Evolutionary conservation across 2,329 filamentous ascomycete genomes (phyloP).

Genomic region (Metarhizium rileyi): DNA sequence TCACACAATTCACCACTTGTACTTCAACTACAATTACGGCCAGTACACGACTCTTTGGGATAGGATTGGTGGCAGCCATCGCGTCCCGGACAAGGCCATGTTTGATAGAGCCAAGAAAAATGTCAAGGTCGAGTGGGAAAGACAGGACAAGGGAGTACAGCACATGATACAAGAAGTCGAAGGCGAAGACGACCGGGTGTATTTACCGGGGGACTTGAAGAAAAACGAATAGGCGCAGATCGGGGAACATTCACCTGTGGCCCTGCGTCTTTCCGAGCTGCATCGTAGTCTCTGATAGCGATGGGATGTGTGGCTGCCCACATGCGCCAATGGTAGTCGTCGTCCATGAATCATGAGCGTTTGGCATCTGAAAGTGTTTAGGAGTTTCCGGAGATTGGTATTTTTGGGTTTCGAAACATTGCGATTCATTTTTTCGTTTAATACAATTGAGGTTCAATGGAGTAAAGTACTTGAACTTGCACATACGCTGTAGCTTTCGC

Average conservation of each 20-base stretch:
- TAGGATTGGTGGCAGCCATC: constrained; percentile 75
- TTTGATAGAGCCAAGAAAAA: constrained; percentile 81
- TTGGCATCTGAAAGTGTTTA: too few species aligned
- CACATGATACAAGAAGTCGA: constrained; percentile 63
- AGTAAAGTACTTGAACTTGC: too few species aligned
- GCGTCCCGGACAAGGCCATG: constrained; percentile 73
- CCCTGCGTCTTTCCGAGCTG: too few species aligned
- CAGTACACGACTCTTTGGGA: constrained; percentile 73
- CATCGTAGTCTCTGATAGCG: too few species aligned
- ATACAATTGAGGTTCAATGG: too few species aligned
- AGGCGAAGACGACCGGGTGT: constrained; percentile 42
- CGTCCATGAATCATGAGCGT: too few species aligned
- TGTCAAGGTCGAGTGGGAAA: constrained; percentile 68
- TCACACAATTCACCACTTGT: constrained; percentile 4
- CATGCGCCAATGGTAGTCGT: too few species aligned
- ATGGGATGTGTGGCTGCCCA: too few species aligned
- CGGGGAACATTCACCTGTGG: neutral
- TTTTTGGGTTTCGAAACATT: too few species aligned
- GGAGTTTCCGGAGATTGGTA: too few species aligned
- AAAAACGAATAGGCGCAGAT: neutral
- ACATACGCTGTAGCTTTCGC: too few species aligned
- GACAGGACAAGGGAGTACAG: constrained; percentile 68
- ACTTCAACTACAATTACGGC: constrained; percentile 4
- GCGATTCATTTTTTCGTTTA: too few species aligned
- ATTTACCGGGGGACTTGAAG: constrained; percentile 19